Percentiles rank a stretch among this genome's conserved stretches.
Conservation (phyloP, 2,329 filamentous ascomycete genomes). For the Byssothecium circinans region DNA sequence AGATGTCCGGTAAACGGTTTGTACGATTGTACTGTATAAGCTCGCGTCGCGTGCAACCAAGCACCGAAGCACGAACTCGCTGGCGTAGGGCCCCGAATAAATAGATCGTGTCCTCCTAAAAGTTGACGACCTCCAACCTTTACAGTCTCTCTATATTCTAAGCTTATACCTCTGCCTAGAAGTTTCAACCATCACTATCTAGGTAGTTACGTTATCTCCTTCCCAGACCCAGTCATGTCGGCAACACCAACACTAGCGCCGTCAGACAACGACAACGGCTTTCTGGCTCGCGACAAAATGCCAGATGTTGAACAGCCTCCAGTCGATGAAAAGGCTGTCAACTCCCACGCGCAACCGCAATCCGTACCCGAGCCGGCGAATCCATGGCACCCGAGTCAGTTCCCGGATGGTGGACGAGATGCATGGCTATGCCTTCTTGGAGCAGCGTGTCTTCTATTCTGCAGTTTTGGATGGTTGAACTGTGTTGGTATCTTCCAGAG, state of each 20-base stretch:
- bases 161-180: too few species aligned
- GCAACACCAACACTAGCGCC: neutral
- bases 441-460: constrained; percentile 31
- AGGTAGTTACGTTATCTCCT: neutral
- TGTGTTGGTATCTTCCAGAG: constrained; percentile 50
- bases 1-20: neutral
- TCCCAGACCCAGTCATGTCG: neutral
- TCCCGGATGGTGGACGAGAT: constrained; percentile 42
- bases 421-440: constrained; percentile 39
- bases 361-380: constrained; percentile 16
- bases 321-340: constrained; percentile 13
- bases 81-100: too few species aligned
- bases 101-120: too few species aligned
- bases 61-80: neutral
- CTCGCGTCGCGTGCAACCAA: neutral
- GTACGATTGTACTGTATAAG: neutral
- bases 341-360: constrained; percentile 1
- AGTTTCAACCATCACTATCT: neutral
- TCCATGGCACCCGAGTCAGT: constrained; percentile 35
- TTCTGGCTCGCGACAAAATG: neutral
- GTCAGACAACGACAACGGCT: neutral
- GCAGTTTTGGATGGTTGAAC: constrained; percentile 49
- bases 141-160: too few species aligned
- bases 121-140: too few species aligned
- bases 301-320: constrained; percentile 12